phyloP scores from a whole-genome alignment of 768 basidiomycete species.

The Trametes cubensis region DNA sequence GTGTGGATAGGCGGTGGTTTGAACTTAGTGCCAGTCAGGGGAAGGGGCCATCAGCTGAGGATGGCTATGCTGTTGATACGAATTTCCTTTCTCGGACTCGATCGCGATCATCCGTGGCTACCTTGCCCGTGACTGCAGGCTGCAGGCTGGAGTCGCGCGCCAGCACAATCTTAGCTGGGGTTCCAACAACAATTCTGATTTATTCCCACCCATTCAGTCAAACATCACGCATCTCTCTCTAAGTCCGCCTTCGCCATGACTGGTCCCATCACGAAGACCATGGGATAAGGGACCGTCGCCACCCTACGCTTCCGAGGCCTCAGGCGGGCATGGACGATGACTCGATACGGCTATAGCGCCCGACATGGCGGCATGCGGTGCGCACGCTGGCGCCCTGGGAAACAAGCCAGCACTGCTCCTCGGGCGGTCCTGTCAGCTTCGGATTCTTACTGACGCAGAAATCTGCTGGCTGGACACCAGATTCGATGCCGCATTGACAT shows the following conservation, averaged over 20 bases:
- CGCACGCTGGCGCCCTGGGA: neutral
- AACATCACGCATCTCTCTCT: neutral
- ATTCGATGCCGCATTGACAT: too few species aligned
- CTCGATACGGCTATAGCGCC: conserved; percentile 8
- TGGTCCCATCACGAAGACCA: conserved; percentile 1
- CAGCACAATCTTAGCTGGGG: neutral
- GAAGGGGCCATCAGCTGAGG: conserved; percentile 1
- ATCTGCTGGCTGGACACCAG: too few species aligned
- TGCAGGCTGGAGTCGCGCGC: too few species aligned
- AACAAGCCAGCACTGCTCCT: neutral
- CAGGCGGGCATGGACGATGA: neutral
- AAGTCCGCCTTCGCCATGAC: conserved; percentile 1
- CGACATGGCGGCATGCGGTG: conserved; percentile 6
- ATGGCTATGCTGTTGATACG: conserved; percentile 18
- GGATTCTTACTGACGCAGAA: neutral
- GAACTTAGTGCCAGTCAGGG: conserved; percentile 3
- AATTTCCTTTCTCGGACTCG: neutral
- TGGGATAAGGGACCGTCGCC: conserved; percentile 2
- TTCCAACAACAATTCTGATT: neutral
- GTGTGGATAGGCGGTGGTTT: conserved; percentile 1
- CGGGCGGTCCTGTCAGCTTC: conserved; percentile 1
- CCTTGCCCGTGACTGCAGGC: neutral
- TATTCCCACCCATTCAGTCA: neutral
- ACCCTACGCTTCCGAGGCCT: conserved; percentile 9
- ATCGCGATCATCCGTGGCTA: conserved; percentile 4